phyloP scores from a whole-genome alignment of 176 grass and related monocot genomes.

The Tuctoria greenei region DNA sequence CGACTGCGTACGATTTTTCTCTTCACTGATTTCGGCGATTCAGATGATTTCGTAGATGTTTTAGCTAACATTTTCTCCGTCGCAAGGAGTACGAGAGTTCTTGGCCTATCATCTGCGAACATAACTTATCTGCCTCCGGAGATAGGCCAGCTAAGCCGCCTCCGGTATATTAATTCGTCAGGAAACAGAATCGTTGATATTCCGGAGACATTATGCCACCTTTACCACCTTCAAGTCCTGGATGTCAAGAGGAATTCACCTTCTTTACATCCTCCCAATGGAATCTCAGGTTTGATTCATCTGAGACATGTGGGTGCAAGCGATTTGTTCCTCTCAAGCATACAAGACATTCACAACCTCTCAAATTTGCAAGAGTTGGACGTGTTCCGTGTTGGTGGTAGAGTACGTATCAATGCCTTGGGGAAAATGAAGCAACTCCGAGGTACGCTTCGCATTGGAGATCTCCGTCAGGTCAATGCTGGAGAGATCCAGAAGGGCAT shows the following conservation, averaged over 20 bases:
- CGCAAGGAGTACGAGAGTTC: conserved; percentile 32
- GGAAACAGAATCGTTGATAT: conserved; percentile 36
- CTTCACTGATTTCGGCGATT: conserved; percentile 11
- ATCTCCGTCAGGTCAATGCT: conserved; percentile 20
- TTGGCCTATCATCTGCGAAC: conserved; percentile 18
- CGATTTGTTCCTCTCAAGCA: conserved; percentile 24
- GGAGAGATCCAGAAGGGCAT: conserved; percentile 26
- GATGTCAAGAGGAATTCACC: conserved; percentile 28
- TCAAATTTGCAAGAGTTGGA: conserved; percentile 43
- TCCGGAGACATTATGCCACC: conserved; percentile 35
- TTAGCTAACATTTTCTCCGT: conserved; percentile 20
- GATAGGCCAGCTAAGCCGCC: conserved; percentile 7
- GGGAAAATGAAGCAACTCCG: conserved; percentile 24
- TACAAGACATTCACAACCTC: conserved; percentile 15
- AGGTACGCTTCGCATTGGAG: conserved; percentile 16
- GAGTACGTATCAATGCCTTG: background rate
- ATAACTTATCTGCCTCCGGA: conserved; percentile 35
- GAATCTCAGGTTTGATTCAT: conserved; percentile 17
- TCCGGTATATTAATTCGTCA: conserved; percentile 22
- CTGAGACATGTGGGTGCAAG: conserved; percentile 36
- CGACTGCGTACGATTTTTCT: conserved; percentile 37
- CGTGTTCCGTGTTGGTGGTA: background rate
- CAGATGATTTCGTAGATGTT: conserved; percentile 31
- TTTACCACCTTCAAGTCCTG: conserved; percentile 27
- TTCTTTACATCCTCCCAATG: conserved; percentile 28